phyloP scores from a whole-genome alignment of 2,329 filamentous ascomycete genomes.

The Amesomyces nigricolor region DNA sequence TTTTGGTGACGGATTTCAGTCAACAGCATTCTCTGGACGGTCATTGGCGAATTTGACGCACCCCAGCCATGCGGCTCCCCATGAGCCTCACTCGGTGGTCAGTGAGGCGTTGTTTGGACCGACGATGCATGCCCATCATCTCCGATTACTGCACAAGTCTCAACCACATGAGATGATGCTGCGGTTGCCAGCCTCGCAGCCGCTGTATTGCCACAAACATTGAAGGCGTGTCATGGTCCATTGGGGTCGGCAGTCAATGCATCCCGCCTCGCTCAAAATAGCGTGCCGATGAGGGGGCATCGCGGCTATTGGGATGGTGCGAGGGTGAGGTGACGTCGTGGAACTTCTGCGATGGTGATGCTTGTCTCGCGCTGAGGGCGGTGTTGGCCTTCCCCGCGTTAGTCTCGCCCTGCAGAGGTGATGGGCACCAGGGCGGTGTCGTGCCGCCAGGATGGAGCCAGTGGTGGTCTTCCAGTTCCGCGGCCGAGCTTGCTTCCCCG shows the following conservation, averaged over 20 bases:
- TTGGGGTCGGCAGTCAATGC: background rate
- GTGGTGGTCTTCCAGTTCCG: background rate
- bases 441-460: background rate
- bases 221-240: background rate
- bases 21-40: conserved; percentile 25
- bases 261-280: conserved; percentile 4
- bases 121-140: background rate
- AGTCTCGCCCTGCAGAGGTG: background rate
- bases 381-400: background rate
- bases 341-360: no score
- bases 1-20: conserved; percentile 20
- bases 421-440: background rate
- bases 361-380: background rate
- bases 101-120: conserved; percentile 12
- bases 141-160: background rate
- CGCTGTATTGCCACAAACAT: background rate
- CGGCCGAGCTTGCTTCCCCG: background rate
- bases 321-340: background rate
- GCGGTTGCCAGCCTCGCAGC: no score
- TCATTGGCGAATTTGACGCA: conserved; percentile 19
- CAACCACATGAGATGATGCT: background rate
- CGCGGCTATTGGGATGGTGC: background rate
- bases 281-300: background rate
- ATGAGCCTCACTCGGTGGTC: conserved; percentile 6
- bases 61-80: conserved; percentile 8